These are phyloP conservation scores for Centaurea solstitialis DNA, from an alignment of 129 eudicot genomes.

Conservation along the genomic window DNA sequence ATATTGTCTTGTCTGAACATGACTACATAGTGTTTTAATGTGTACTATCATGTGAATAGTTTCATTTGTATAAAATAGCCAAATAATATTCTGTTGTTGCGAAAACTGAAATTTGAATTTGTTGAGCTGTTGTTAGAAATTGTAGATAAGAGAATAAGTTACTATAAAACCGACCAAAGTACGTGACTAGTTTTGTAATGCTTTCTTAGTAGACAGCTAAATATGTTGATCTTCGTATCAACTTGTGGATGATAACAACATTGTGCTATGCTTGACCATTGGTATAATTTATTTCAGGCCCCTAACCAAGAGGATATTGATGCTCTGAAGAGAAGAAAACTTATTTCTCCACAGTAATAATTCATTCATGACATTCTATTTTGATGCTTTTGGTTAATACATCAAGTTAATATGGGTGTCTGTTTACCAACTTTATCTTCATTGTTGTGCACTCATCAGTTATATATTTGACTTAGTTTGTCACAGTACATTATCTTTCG, in stretches of 20 bases:
- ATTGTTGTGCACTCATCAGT: neutral
- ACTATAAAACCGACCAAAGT: neutral
- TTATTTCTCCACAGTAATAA: conserved; percentile 70
- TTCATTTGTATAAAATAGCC: neutral
- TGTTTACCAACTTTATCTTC: neutral
- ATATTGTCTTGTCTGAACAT: neutral
- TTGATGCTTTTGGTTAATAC: neutral
- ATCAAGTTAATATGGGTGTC: neutral
- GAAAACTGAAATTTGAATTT: neutral
- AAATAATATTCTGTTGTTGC: neutral
- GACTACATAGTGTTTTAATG: neutral
- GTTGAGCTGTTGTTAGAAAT: neutral
- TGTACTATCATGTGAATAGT: too few relatives aligned
- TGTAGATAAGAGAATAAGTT: neutral
- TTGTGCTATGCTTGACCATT: conserved; percentile 7
- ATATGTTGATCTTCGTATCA: neutral
- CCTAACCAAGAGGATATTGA: conserved; percentile 53
- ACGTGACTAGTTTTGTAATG: too few relatives aligned
- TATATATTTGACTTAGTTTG: conserved; percentile 1
- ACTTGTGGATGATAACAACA: neutral
- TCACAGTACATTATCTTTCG: neutral
- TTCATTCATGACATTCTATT: conserved; percentile 3
- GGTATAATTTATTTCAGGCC: conserved; percentile 43
- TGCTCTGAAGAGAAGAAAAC: conserved; percentile 81
- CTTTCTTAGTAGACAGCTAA: too few relatives aligned